Conservation (phyloP, 495 filamentous ascomycete genomes). For the Thozetella sp. region DNA sequence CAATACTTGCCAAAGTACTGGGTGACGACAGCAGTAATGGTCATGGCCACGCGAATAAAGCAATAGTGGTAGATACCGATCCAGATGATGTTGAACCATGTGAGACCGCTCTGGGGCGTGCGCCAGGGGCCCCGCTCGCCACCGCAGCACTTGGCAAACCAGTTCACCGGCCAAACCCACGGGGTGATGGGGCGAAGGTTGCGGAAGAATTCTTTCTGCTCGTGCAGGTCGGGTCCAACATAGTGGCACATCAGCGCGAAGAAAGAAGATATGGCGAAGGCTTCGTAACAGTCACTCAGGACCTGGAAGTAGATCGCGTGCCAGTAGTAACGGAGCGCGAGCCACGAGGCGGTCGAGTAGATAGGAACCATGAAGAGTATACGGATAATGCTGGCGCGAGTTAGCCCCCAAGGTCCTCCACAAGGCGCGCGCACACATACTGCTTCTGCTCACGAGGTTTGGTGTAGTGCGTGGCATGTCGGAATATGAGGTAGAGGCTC, state of each 20-base stretch:
- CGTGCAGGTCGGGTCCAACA: slow-evolving; percentile 75
- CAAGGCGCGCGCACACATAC: slow-evolving; percentile 28
- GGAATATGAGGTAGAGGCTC: slow-evolving; percentile 67
- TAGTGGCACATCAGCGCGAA: slow-evolving; percentile 89
- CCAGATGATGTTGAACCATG: slow-evolving; percentile 95
- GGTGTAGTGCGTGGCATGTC: slow-evolving; percentile 82
- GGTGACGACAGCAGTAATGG: slow-evolving; percentile 74
- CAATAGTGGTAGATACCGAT: slow-evolving; percentile 89
- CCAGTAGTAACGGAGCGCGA: slow-evolving; percentile 76
- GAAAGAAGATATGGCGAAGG: slow-evolving; percentile 88
- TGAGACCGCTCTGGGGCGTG: slow-evolving; percentile 79
- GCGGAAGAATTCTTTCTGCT: slow-evolving; percentile 88
- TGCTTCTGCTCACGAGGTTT: slow-evolving; percentile 83
- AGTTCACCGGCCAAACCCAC: slow-evolving; percentile 78
- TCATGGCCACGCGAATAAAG: slow-evolving; percentile 83
- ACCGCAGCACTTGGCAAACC: slow-evolving; percentile 69
- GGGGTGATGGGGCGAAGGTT: slow-evolving; percentile 58
- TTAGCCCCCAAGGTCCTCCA: not conserved
- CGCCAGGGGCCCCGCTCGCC: slow-evolving; percentile 68
- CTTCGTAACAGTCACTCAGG: slow-evolving; percentile 86
- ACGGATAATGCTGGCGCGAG: slow-evolving; percentile 69
- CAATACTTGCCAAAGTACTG: slow-evolving; percentile 75
- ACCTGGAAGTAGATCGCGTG: slow-evolving; percentile 84
- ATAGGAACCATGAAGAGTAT: slow-evolving; percentile 91
- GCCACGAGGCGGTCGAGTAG: slow-evolving; percentile 78